These are phyloP conservation scores for Septoria petroselini DNA, from an alignment of 2,329 filamentous ascomycete species.

Conservation along the genomic window DNA sequence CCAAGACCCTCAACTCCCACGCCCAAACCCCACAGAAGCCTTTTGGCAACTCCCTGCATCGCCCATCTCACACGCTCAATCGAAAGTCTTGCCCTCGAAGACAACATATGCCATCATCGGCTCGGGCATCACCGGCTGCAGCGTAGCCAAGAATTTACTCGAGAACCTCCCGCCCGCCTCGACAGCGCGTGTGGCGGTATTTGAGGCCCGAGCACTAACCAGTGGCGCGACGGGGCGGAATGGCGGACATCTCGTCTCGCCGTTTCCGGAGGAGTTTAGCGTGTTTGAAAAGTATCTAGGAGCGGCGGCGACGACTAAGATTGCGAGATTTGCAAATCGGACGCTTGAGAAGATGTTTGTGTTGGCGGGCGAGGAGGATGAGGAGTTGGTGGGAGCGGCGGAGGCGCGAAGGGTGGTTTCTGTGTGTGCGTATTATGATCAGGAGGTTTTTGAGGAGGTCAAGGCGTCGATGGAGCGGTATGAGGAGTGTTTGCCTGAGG, in stretches of 20 bases:
- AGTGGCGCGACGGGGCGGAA: conserved; percentile 26
- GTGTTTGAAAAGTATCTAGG: conserved; percentile 18
- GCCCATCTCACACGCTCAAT: conserved; percentile 11
- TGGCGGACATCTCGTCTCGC: conserved; percentile 22
- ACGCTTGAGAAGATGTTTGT: conserved; percentile 21
- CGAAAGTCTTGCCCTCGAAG: conserved; percentile 10
- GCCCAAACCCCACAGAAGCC: conserved; percentile 20
- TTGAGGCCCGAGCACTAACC: conserved; percentile 21
- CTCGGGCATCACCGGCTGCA: conserved; percentile 24
- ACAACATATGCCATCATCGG: conserved; percentile 26
- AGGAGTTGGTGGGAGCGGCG: conserved; percentile 13
- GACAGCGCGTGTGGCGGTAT: conserved; percentile 11
- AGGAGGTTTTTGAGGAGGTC: conserved; percentile 17
- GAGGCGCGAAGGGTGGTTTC: conserved; percentile 19
- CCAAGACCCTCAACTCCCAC: conserved; percentile 20
- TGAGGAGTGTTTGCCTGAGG: conserved; percentile 21
- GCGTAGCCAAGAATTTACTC: conserved; percentile 23
- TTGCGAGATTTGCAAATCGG: conserved; percentile 21
- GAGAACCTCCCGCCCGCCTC: conserved; percentile 8
- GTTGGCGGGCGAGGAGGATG: conserved; percentile 14
- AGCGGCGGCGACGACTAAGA: conserved; percentile 19
- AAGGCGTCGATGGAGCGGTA: conserved; percentile 16
- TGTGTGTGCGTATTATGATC: conserved; percentile 19
- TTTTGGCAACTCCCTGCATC: conserved; percentile 23
- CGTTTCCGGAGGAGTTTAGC: conserved; percentile 22